Evolutionary conservation across 257 asterid species (phyloP), one percentile per base, ranked within the genome.

Genomic region (Primulina huaijiensis): DNA sequence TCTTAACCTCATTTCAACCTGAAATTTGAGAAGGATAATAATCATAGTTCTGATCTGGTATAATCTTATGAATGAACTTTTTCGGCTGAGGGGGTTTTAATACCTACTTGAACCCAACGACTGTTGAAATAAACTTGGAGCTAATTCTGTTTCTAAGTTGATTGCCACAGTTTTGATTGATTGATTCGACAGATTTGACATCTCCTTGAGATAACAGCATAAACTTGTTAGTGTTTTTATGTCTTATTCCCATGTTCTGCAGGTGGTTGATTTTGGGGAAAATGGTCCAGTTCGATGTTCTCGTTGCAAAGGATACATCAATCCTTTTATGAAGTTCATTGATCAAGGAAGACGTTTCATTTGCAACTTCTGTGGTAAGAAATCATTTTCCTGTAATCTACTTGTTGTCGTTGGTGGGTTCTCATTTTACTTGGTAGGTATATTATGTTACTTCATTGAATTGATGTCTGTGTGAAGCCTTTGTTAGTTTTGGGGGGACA

Each of bases 201-300:
- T 60, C 60, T 71, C 69, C 62, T 10, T 55, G 52, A 69, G 40
- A 72, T 74, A 4, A 71, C 58, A 10, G 58, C n/a, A 2, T 55
- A 30, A 71, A 37, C 29, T 38, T 21, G 65, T 50, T 68, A 46
- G 59, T 21, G 35, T 50, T 30, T 31, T 35, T 57, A 66, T 31
- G 19, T 46, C 53, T 78, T 70, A 19, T 56, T 62, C 67, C 37
- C 50, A 27, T 73, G 46, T 63, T 65, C 53, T 62, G 55, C 78
- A 94, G 99, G 91, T 91, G 74, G 97, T 94, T 80, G 99, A 94
- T 83, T 94, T 94, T 78, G 97, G 97, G 55, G 99, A 91, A 80
- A 80, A 84, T 83, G 99, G 99, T 67, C 99, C 99, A 66, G 97
- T 94, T 73, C 92, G 99, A 78, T 94, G 99, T 81, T 91, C 96